These are phyloP conservation scores for Gossypium mustelinum DNA, from an alignment of 345 rosid species.

Conservation along the genomic window DNA sequence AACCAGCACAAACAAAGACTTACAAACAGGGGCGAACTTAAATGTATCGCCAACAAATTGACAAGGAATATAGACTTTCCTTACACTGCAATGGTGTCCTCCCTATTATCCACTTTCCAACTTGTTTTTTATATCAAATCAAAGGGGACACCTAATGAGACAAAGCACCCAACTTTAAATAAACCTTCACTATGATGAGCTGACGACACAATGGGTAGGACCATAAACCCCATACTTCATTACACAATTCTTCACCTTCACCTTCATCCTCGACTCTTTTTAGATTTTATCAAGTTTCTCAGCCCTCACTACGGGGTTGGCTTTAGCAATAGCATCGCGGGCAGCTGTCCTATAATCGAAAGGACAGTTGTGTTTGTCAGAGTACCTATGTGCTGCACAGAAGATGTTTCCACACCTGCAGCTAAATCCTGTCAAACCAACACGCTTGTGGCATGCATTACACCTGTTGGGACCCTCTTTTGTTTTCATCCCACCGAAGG, in stretches of 20 bases:
- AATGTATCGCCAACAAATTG: constrained; percentile 27
- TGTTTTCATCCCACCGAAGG: constrained; percentile 39
- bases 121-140: neutral
- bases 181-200: constrained; percentile 15
- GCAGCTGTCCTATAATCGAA: constrained; percentile 59
- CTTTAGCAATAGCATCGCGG: constrained; percentile 54
- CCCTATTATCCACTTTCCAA: constrained; percentile 14
- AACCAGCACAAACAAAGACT: constrained; percentile 34
- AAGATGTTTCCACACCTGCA: constrained; percentile 62
- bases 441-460: constrained; percentile 44
- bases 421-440: constrained; percentile 59
- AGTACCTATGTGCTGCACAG: constrained; percentile 66
- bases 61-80: constrained; percentile 16
- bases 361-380: constrained; percentile 63
- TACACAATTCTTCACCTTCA: constrained; percentile 7
- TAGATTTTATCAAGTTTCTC: constrained; percentile 67
- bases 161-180: constrained; percentile 29
- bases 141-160: constrained; percentile 22
- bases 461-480: constrained; percentile 78
- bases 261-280: constrained; percentile 14
- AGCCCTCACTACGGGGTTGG: constrained; percentile 53
- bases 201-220: neutral
- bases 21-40: constrained; percentile 24
- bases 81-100: constrained; percentile 30
- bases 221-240: constrained; percentile 15